Evolutionary conservation across 2,329 filamentous ascomycete genomes (phyloP).

Genomic region (Aspergillus fructus): DNA sequence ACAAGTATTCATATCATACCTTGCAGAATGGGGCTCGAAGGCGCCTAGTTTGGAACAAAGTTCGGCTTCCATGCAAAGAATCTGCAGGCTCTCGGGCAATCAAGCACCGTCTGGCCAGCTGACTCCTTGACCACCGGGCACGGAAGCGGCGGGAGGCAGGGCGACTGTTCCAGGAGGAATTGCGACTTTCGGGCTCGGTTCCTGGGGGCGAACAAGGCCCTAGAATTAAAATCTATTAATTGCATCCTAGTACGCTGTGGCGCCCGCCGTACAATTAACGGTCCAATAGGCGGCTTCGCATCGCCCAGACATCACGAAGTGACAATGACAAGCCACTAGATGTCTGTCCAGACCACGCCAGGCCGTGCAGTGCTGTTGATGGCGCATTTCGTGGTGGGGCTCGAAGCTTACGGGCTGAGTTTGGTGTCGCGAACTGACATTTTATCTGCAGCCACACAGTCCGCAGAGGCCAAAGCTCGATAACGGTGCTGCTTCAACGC

Average conservation of each 20-base stretch:
- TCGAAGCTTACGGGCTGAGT: constrained; percentile 13
- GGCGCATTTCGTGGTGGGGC: constrained; percentile 9
- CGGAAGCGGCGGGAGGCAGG: not conserved
- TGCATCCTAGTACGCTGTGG: not conserved
- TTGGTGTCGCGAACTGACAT: constrained; percentile 14
- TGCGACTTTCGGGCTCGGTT: constrained; percentile 3
- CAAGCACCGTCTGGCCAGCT: constrained; percentile 1
- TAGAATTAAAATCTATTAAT: constrained; percentile 1
- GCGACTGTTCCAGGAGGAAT: not conserved
- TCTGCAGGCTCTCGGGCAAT: not conserved
- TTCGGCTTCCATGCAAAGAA: constrained; percentile 12
- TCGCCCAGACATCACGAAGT: not conserved
- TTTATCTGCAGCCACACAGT: constrained; percentile 9
- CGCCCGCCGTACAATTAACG: not conserved
- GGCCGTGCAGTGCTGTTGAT: constrained; percentile 10
- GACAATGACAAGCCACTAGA: constrained; percentile 4
- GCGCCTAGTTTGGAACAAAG: not conserved
- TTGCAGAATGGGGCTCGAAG: not conserved
- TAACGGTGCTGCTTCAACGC: constrained; percentile 3
- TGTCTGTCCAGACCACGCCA: constrained; percentile 12
- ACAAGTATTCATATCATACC: not conserved
- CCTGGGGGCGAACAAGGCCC: constrained; percentile 2
- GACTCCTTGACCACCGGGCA: constrained; percentile 4
- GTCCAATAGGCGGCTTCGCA: not conserved
- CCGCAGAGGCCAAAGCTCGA: constrained; percentile 14